Evolutionary conservation across 257 asterid species (phyloP).

Genomic region (Solanum piurae): DNA sequence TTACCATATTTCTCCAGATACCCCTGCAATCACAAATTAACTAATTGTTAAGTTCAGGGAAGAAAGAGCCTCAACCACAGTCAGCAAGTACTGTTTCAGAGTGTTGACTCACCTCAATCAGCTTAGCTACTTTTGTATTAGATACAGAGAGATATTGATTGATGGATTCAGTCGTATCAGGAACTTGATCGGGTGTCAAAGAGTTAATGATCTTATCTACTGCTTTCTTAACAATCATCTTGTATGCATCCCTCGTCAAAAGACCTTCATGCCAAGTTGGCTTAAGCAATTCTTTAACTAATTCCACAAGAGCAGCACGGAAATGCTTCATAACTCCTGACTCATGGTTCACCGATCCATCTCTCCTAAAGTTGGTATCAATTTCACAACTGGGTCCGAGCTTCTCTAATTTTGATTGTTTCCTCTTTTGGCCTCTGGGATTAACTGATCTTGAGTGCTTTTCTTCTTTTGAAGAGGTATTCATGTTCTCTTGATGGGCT

Average conservation of each 20-base stretch:
- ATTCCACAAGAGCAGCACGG: constrained; percentile 59
- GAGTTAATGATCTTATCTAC: constrained; percentile 63
- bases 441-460: constrained; percentile 20
- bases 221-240: constrained; percentile 61
- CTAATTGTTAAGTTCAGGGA: constrained; percentile 1
- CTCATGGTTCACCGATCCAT: constrained; percentile 23
- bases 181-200: constrained; percentile 51
- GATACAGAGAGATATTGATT: constrained; percentile 44
- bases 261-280: constrained; percentile 78
- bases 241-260: constrained; percentile 72
- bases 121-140: constrained; percentile 54
- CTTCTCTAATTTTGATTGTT: neutral
- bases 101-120: constrained; percentile 67
- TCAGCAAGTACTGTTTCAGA: neutral
- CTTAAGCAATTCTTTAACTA: constrained; percentile 61
- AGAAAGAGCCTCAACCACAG: neutral
- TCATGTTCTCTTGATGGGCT: constrained; percentile 1
- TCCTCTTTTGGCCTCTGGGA: neutral
- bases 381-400: neutral
- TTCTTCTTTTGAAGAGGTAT: constrained; percentile 25
- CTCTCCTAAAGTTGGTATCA: neutral
- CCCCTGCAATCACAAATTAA: constrained; percentile 49
- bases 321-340: constrained; percentile 39
- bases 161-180: constrained; percentile 47
- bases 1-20: constrained; percentile 63